Conservation (phyloP, 768 basidiomycete species). For the Tylopilus felleus region DNA sequence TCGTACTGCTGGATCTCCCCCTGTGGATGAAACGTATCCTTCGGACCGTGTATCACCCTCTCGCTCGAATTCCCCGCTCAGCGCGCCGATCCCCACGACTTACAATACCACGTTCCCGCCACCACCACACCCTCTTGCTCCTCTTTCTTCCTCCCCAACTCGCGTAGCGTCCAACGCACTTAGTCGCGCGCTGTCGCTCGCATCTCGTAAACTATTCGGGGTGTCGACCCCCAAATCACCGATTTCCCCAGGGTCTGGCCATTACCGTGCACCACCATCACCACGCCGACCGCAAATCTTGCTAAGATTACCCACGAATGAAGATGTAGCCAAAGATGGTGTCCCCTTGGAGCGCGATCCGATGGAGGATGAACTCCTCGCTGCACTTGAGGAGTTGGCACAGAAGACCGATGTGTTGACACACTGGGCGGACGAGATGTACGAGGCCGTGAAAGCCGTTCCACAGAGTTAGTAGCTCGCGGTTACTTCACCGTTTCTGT, state of each 20-base stretch:
- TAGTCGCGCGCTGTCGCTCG: conserved; percentile 73
- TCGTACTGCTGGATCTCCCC: conserved; percentile 46
- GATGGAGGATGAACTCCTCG: conserved; percentile 81
- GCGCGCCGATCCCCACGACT: conserved; percentile 18
- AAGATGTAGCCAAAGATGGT: conserved; percentile 31
- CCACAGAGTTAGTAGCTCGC: conserved; percentile 64
- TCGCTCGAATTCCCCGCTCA: conserved; percentile 23
- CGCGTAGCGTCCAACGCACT: conserved; percentile 71
- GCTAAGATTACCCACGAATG: conserved; percentile 34
- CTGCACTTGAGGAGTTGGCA: conserved; percentile 79
- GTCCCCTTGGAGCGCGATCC: conserved; percentile 48
- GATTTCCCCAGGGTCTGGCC: conserved; percentile 33
- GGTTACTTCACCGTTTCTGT: background rate
- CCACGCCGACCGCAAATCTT: conserved; percentile 58
- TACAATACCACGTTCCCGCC: conserved; percentile 65
- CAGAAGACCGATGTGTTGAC: conserved; percentile 95
- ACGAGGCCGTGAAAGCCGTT: conserved; percentile 79
- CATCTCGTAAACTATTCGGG: conserved; percentile 80
- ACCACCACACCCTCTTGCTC: conserved; percentile 46
- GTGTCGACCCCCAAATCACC: conserved; percentile 40
- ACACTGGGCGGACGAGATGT: conserved; percentile 94
- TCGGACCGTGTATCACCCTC: conserved; percentile 34
- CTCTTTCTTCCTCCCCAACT: conserved; percentile 65
- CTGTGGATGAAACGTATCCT: conserved; percentile 41
- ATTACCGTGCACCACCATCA: conserved; percentile 47